These are phyloP conservation scores for Leptographium wingfieldii DNA, from an alignment of 2,329 filamentous ascomycete species.

Conservation along the genomic window DNA sequence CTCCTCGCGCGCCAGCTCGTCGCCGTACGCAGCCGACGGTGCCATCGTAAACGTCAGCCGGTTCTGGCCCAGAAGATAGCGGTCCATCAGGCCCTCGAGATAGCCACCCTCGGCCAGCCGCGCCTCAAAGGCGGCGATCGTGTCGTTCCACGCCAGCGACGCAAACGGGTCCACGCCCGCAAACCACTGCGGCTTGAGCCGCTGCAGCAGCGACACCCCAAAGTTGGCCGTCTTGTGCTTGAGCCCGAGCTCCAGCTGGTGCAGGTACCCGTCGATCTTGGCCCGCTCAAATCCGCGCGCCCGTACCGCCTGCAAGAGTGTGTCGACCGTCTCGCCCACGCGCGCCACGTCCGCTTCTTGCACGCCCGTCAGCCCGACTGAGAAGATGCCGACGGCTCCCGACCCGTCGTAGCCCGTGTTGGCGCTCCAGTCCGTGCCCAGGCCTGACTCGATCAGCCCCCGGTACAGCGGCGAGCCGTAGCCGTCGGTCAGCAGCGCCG, in stretches of 20 bases:
- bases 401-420: conserved; percentile 86
- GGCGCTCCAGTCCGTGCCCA: conserved; percentile 87
- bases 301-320: conserved; percentile 56
- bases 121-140: conserved; percentile 68
- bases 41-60: conserved; percentile 91
- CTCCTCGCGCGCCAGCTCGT: conserved; percentile 67
- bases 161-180: conserved; percentile 89
- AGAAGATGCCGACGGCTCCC: conserved; percentile 69
- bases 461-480: conserved; percentile 91
- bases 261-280: conserved; percentile 88
- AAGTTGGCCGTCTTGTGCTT: conserved; percentile 97
- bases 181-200: conserved; percentile 88
- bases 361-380: conserved; percentile 83
- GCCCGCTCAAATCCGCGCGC: conserved; percentile 72
- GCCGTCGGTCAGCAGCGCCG: conserved; percentile 77
- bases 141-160: conserved; percentile 82
- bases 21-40: conserved; percentile 62
- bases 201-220: conserved; percentile 79
- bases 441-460: conserved; percentile 73
- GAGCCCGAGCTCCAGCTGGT: conserved; percentile 82
- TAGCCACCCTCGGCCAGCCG: conserved; percentile 66
- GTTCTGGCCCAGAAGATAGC: conserved; percentile 79
- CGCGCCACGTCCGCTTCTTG: conserved; percentile 65
- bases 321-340: conserved; percentile 61
- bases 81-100: conserved; percentile 72